Conservation (phyloP, 495 filamentous ascomycete species). For the Annulohypoxylon nitens region DNA sequence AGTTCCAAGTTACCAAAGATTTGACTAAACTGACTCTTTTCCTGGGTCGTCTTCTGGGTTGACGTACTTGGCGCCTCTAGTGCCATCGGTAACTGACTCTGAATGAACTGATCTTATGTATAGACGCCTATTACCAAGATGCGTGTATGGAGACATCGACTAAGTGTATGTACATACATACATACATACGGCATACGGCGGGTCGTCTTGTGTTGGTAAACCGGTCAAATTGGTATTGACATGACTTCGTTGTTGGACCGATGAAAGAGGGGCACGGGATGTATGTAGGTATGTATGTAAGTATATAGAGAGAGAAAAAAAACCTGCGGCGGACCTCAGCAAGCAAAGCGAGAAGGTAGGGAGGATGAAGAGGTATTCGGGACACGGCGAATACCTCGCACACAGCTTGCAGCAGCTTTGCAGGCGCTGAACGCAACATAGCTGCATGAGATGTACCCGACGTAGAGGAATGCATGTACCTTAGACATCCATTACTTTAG, state of each 20-base stretch:
- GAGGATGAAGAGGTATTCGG: conserved; percentile 22
- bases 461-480: conserved; percentile 14
- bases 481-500: background rate
- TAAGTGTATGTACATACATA: conserved; percentile 15
- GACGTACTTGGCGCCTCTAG: conserved; percentile 39
- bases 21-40: conserved; percentile 35
- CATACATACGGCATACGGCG: background rate
- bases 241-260: conserved; percentile 30
- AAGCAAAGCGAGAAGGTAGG: background rate
- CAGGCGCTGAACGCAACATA: conserved; percentile 27
- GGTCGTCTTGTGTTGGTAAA: background rate
- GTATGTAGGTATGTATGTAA: conserved; percentile 4
- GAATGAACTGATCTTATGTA: background rate
- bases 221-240: conserved; percentile 5
- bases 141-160: conserved; percentile 8
- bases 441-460: conserved; percentile 21
- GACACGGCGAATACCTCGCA: conserved; percentile 32
- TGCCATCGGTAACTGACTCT: conserved; percentile 7
- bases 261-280: conserved; percentile 26
- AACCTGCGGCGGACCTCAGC: background rate
- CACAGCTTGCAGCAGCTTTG: conserved; percentile 8
- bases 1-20: conserved; percentile 42
- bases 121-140: background rate
- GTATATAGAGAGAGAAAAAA: background rate
- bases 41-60: conserved; percentile 33